Evolutionary conservation across 768 basidiomycete genomes (phyloP), one percentile per base, ranked within the genome.

Genomic region (Calvatia gigantea): DNA sequence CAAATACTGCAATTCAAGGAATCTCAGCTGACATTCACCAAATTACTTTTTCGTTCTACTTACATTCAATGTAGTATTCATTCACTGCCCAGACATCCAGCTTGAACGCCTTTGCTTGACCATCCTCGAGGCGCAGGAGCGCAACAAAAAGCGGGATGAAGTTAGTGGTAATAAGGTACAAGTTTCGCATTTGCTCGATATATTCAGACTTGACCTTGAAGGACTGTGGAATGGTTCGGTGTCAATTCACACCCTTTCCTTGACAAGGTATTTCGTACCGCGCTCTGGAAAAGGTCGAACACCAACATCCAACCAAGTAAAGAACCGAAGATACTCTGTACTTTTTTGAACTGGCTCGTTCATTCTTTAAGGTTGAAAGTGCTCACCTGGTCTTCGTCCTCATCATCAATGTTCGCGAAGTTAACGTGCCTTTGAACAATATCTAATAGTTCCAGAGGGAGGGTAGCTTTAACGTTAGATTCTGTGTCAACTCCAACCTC

Each of bases 291-390:
- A 17, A 89, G 74, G 63, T 94, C 91, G 58, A 97, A 87, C 1
- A 86, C 66, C n/a, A 92, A 72, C 86, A 95, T 90, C 94, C 94
- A 97, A 2, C 80, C 82, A 7, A 97, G 78, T n/a, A 97, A 71
- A 59, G 83, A 81, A 3, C 86, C 84, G 58, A 90, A 84, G 1
- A 80, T 65, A 46, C 73, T 75, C 76, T 77, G 52, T n/a, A 27
- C 28, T 14, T 21, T 12, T 3, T 19, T 35, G 21, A 5, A 4
- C 6, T 17, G 33, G 38, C 35, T 29, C 28, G 14, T 25, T 4
- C 15, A 17, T 45, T 15, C 17, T 1, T 14, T 32, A 15, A 14
- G 6, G 31, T 19, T 27, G 6, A 14, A 25, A 27, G 29, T 4
- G 21, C 69, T 46, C 53, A 81, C 74, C 60, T 75, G 67, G 47